Evolutionary conservation across 2,329 filamentous ascomycete species (phyloP).

Genomic region (Clarireedia hainanense): DNA sequence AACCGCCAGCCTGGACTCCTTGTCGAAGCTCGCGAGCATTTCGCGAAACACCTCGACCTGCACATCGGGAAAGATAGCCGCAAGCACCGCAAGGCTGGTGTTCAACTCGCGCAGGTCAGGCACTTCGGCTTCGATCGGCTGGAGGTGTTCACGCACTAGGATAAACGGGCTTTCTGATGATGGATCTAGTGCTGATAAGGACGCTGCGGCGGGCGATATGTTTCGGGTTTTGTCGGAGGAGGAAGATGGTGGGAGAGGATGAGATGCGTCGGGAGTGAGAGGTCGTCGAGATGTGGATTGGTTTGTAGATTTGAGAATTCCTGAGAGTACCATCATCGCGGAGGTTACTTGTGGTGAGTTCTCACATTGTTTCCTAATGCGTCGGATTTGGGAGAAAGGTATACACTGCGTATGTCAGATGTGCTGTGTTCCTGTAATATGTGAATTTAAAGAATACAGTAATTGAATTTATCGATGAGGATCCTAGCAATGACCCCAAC

Average conservation of each 20-base stretch:
- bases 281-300: slow-evolving; percentile 26
- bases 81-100: slow-evolving; percentile 57
- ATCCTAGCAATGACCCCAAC: neutral
- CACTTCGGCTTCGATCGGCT: slow-evolving; percentile 39
- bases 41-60: slow-evolving; percentile 76
- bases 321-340: slow-evolving; percentile 42
- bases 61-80: slow-evolving; percentile 70
- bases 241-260: no score
- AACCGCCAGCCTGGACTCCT: slow-evolving; percentile 68
- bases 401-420: neutral
- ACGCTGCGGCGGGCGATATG: slow-evolving; percentile 25
- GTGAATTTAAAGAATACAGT: neutral
- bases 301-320: slow-evolving; percentile 38
- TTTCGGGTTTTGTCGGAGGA: slow-evolving; percentile 15
- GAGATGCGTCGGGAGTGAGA: slow-evolving; percentile 14
- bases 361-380: slow-evolving; percentile 7
- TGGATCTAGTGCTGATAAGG: slow-evolving; percentile 7
- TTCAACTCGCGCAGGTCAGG: slow-evolving; percentile 64
- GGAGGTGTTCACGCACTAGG: slow-evolving; percentile 47
- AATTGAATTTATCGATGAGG: slow-evolving; percentile 1
- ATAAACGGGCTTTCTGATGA: slow-evolving; percentile 37
- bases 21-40: slow-evolving; percentile 67
- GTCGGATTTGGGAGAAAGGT: neutral
- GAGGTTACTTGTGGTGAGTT: slow-evolving; percentile 10
- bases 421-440: neutral